Conservation (phyloP, 805 yeast genomes). For the Kazachstania taianensis region DNA sequence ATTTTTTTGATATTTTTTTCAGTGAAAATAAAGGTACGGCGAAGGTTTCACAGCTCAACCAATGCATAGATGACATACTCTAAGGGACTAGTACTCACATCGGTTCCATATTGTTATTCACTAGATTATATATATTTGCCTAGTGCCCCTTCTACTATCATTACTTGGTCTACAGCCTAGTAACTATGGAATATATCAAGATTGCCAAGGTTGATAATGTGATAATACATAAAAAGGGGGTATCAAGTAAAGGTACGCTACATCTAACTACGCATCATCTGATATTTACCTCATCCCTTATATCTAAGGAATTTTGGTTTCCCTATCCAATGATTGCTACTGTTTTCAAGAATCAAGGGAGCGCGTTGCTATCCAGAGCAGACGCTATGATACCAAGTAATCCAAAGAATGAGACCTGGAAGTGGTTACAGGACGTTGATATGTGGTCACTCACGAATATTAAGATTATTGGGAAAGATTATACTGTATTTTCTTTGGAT, state of each 20-base stretch:
- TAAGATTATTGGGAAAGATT: conserved; percentile 74
- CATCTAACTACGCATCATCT: conserved; percentile 70
- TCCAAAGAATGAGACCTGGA: conserved; percentile 2
- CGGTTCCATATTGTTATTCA: no score
- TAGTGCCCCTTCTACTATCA: no score
- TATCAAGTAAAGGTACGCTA: conserved; percentile 44
- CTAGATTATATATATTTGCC: no score
- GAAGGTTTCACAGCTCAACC: no score
- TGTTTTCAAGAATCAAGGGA: conserved; percentile 49
- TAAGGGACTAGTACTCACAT: no score
- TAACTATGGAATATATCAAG: conserved; percentile 45
- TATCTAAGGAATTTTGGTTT: conserved; percentile 69
- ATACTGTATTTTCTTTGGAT: conserved; percentile 69
- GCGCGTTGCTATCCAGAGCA: conserved; percentile 27
- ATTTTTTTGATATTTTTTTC: no score
- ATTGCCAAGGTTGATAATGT: conserved; percentile 45
- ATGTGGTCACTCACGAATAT: conserved; percentile 40
- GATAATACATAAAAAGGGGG: conserved; percentile 49
- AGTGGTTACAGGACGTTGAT: conserved; percentile 21
- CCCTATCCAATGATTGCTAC: conserved; percentile 76
- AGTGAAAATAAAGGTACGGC: no score
- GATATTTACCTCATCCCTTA: conserved; percentile 38
- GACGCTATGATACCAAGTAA: conserved; percentile 2
- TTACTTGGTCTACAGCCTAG: no score
- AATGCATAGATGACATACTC: no score